Evolutionary conservation across 164 flowering plant species (phyloP).

Genomic region (Litsea cubeba): DNA sequence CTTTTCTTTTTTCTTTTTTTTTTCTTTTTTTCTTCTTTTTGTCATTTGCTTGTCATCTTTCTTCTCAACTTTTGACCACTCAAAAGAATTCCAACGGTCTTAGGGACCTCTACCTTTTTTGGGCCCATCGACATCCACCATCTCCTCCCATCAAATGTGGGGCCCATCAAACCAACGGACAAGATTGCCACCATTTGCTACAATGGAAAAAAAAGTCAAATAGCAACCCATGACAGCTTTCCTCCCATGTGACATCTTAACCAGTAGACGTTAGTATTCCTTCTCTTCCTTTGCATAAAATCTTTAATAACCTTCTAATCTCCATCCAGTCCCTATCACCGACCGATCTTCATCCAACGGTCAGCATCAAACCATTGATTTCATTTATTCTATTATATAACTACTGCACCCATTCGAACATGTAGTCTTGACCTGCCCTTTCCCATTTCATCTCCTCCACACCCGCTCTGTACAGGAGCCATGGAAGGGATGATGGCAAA

Average conservation of each 20-base stretch:
- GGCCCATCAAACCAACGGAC: background rate
- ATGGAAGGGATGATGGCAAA: slow-evolving; percentile 6
- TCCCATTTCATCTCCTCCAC: background rate
- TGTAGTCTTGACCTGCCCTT: too few species aligned
- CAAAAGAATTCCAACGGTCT: too few species aligned
- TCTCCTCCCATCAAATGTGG: background rate
- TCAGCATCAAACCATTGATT: background rate
- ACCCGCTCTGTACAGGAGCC: background rate
- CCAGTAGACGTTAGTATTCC: background rate
- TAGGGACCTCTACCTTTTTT: too few species aligned
- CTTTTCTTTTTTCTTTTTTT: too few species aligned
- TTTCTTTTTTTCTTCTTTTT: too few species aligned
- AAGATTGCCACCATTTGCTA: background rate
- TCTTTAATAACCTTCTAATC: too few species aligned
- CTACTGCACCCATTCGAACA: too few species aligned
- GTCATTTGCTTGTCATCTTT: too few species aligned
- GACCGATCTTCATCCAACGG: background rate
- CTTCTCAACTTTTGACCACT: too few species aligned
- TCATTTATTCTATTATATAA: too few species aligned
- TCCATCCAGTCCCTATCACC: background rate
- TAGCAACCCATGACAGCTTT: background rate
- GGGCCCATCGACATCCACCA: too few species aligned
- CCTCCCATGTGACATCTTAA: background rate
- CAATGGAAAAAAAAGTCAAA: background rate
- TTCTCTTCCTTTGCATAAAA: background rate